Evolutionary conservation across 805 yeast species (phyloP).

Genomic region (Starmera amethionina): DNA sequence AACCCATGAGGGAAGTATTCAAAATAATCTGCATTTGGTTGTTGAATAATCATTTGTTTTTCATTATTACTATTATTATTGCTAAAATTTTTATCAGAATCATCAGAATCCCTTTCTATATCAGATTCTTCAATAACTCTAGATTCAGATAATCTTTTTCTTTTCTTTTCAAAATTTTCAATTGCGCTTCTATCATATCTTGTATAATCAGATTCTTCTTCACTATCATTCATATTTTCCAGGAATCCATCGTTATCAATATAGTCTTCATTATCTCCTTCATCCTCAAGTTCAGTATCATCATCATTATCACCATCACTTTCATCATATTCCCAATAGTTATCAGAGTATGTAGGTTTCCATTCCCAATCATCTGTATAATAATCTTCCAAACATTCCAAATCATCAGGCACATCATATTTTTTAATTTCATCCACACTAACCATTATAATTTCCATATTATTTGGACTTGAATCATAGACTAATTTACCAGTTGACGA

Average conservation of each 20-base stretch:
- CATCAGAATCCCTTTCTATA: neutral
- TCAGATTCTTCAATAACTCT: too few relatives aligned
- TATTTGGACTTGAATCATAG: too few relatives aligned
- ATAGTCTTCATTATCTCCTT: conserved; percentile 1
- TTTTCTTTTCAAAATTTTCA: too few relatives aligned
- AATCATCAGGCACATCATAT: neutral
- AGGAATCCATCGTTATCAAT: neutral
- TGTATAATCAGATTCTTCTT: too few relatives aligned
- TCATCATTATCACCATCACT: neutral
- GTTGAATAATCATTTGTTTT: too few relatives aligned
- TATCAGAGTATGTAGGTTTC: neutral
- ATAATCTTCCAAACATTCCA: neutral
- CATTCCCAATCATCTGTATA: neutral
- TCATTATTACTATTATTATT: neutral
- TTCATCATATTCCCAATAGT: neutral
- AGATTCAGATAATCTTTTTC: too few relatives aligned
- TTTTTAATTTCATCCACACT: neutral
- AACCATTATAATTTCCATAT: too few relatives aligned
- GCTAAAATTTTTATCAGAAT: neutral
- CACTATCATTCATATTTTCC: too few relatives aligned
- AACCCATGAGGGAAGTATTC: too few relatives aligned
- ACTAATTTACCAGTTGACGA: too few relatives aligned
- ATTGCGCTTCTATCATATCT: too few relatives aligned
- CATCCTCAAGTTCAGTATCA: neutral
- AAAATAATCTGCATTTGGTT: too few relatives aligned